These are phyloP conservation scores for Leccinum fuscescens DNA, from an alignment of 1,284 basidiomycete genomes.

Conservation along the genomic window DNA sequence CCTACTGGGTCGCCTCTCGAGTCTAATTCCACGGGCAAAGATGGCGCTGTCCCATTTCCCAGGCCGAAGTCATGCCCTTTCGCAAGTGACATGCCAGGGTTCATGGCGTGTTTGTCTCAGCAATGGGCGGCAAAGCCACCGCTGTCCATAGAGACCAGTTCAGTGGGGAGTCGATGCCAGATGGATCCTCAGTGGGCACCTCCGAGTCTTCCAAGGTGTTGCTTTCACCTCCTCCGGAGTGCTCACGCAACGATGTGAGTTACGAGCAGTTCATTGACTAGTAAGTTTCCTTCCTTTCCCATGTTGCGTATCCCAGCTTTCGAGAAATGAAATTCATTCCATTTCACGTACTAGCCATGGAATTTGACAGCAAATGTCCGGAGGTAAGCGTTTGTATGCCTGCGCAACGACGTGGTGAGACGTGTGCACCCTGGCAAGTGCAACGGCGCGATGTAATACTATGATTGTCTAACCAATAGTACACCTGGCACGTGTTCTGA, in stretches of 20 bases:
- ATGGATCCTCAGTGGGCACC: constrained; percentile 36
- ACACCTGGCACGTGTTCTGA: too few species aligned
- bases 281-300: constrained; percentile 40
- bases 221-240: constrained; percentile 30
- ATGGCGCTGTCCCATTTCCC: constrained; percentile 9
- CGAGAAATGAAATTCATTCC: constrained; percentile 9
- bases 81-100: constrained; percentile 15
- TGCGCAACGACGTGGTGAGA: too few species aligned
- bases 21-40: constrained; percentile 8
- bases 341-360: constrained; percentile 60
- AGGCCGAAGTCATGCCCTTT: constrained; percentile 42
- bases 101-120: background rate
- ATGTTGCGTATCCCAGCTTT: constrained; percentile 7
- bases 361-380: constrained; percentile 61
- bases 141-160: constrained; percentile 19
- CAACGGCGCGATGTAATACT: too few species aligned
- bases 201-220: constrained; percentile 36
- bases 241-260: constrained; percentile 34
- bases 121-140: constrained; percentile 10
- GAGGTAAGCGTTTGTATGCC: constrained; percentile 39
- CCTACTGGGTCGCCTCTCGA: constrained; percentile 42
- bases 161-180: constrained; percentile 58
- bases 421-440: too few species aligned
- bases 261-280: constrained; percentile 64
- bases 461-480: too few species aligned